These are phyloP conservation scores for Aspergillus sp. DNA, from an alignment of 2,329 filamentous ascomycete species.

Conservation along the genomic window DNA sequence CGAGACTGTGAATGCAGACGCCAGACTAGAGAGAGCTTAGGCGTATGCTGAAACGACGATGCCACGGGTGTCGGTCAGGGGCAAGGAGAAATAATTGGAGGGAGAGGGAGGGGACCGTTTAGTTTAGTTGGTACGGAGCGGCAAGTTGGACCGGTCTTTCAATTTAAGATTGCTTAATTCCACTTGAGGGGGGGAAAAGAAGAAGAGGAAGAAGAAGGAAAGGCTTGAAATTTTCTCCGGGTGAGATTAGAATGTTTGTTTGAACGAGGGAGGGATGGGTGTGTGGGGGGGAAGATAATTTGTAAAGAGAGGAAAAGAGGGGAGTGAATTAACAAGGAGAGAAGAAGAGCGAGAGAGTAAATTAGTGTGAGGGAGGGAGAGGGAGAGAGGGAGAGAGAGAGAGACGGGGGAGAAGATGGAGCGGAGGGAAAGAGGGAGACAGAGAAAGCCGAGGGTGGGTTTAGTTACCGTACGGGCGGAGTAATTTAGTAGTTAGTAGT, in stretches of 20 bases:
- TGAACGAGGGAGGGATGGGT: neutral
- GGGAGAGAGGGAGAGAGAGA: constrained; percentile 14
- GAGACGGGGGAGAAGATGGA: constrained; percentile 7
- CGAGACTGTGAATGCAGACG: constrained; percentile 6
- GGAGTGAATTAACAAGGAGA: constrained; percentile 7
- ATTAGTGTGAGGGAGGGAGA: constrained; percentile 4
- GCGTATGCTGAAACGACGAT: constrained; percentile 26
- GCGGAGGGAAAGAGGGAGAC: constrained; percentile 16
- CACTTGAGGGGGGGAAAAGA: neutral
- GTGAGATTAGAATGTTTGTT: neutral
- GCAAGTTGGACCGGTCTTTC: neutral
- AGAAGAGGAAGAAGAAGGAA: neutral
- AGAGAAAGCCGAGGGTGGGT: neutral
- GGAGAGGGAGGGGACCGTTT: constrained; percentile 2
- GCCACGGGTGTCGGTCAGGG: constrained; percentile 22
- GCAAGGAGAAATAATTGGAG: constrained; percentile 15
- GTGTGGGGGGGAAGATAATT: neutral
- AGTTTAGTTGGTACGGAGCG: constrained; percentile 13
- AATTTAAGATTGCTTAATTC: constrained; percentile 8
- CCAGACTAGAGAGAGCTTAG: constrained; percentile 12
- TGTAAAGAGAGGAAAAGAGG: constrained; percentile 8
- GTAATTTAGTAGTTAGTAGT: no score
- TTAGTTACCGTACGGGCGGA: no score
- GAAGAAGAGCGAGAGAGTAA: neutral
- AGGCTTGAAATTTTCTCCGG: constrained; percentile 1